These are phyloP conservation scores for Globisporangium echinulatum DNA, from an alignment of 352 stramenopile species.

Conservation along the genomic window DNA sequence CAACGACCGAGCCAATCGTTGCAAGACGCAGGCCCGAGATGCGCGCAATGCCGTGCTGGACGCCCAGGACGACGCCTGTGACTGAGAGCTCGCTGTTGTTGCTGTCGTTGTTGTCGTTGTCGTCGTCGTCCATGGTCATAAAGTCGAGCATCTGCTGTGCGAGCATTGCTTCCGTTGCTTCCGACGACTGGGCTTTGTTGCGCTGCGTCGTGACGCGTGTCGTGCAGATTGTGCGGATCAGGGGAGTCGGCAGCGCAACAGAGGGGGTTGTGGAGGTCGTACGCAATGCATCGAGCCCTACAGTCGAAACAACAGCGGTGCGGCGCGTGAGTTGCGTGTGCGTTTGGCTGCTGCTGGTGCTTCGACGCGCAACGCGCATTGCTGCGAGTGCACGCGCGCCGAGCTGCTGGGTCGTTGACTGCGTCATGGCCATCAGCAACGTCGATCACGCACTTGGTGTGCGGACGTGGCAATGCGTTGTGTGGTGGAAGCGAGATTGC, in stretches of 20 bases:
- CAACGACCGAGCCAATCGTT: conserved; percentile 63
- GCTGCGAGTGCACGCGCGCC: not conserved
- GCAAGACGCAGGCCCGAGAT: conserved; percentile 70
- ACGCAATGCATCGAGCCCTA: too few species aligned
- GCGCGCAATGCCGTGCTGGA: conserved; percentile 66
- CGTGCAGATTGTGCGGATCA: conserved; percentile 11
- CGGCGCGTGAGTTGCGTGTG: not conserved
- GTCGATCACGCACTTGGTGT: not conserved
- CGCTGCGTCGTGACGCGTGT: conserved; percentile 10
- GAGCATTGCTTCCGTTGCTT: conserved; percentile 47
- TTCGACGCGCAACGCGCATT: not conserved
- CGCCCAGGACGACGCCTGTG: conserved; percentile 46
- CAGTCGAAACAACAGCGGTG: not conserved
- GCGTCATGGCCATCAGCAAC: not conserved
- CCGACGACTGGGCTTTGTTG: conserved; percentile 17
- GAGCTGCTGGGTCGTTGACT: not conserved
- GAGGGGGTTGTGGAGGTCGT: too few species aligned
- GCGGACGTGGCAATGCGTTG: not conserved
- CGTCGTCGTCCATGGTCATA: conserved; percentile 36
- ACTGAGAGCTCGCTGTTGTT: conserved; percentile 25
- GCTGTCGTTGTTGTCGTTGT: conserved; percentile 2
- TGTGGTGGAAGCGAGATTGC: not conserved
- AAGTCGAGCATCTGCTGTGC: conserved; percentile 71
- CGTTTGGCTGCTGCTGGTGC: not conserved
- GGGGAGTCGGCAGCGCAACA: too few species aligned